Conservation (phyloP, 2,329 filamentous ascomycete genomes). For the Diaporthe sp. region DNA sequence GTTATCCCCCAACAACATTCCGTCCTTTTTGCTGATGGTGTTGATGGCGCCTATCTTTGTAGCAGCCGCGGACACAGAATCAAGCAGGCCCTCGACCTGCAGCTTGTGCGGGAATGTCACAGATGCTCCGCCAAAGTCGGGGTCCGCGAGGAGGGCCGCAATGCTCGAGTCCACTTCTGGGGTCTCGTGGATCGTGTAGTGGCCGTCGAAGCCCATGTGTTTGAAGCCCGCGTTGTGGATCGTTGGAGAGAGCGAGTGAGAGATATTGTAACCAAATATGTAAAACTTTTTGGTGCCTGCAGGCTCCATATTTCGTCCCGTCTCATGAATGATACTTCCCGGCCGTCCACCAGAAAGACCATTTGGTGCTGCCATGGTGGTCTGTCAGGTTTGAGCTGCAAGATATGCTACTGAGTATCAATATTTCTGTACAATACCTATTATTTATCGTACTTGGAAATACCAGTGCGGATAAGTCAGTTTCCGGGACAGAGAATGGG, state of each 20-base stretch:
- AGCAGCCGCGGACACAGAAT: not conserved
- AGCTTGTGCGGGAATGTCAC: conserved; percentile 20
- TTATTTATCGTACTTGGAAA: not conserved
- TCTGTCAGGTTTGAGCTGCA: not conserved
- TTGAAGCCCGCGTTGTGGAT: conserved; percentile 4
- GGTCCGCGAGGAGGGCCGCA: not conserved
- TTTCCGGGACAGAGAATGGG: not conserved
- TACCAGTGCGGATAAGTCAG: not conserved
- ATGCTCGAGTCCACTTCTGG: conserved; percentile 1
- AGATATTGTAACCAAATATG: not conserved
- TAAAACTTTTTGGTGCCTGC: not conserved
- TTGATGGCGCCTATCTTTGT: conserved; percentile 12
- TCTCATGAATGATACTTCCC: not conserved
- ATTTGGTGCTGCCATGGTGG: not conserved
- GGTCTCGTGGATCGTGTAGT: conserved; percentile 1
- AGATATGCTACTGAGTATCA: not conserved
- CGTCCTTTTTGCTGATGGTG: not conserved
- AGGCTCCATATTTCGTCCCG: not conserved
- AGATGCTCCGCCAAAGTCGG: conserved; percentile 2
- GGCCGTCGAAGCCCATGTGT: not conserved
- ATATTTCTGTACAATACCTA: not conserved
- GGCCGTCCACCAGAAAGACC: not conserved
- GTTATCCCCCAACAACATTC: not conserved
- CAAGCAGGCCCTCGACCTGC: conserved; percentile 3
- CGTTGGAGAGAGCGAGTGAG: conserved; percentile 13